These are phyloP conservation scores for Actinomortierella wolfii DNA, from an alignment of 371 early-diverging fungal genomes.

Conservation along the genomic window DNA sequence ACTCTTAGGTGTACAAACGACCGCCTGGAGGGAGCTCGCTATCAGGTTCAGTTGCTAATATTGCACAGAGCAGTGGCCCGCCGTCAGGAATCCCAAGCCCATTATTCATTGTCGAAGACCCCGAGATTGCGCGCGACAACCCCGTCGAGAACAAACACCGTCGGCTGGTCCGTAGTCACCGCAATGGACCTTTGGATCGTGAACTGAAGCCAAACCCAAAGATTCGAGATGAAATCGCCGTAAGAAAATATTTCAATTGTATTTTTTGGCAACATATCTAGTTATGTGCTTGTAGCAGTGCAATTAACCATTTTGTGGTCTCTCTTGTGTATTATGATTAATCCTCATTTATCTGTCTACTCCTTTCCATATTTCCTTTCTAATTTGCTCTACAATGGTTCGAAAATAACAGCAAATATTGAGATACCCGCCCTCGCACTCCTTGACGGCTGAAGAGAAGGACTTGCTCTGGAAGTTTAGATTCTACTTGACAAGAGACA, in stretches of 20 bases:
- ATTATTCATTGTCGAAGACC: constrained; percentile 62
- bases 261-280: neutral
- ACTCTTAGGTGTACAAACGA: too few species aligned
- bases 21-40: too few species aligned
- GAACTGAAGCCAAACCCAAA: constrained; percentile 95
- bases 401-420: constrained; percentile 71
- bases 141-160: constrained; percentile 96
- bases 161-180: constrained; percentile 88
- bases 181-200: constrained; percentile 88
- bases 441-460: constrained; percentile 83
- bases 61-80: too few species aligned
- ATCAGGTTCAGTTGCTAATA: too few species aligned
- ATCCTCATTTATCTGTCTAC: too few species aligned
- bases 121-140: constrained; percentile 81
- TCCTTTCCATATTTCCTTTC: neutral
- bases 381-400: neutral
- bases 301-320: constrained; percentile 5
- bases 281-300: neutral
- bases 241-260: constrained; percentile 36
- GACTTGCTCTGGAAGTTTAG: constrained; percentile 97
- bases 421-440: constrained; percentile 88
- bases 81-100: constrained; percentile 7
- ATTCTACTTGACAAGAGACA: constrained; percentile 90
- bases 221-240: constrained; percentile 91
- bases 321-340: too few species aligned